Conservation (phyloP, 2,329 filamentous ascomycete genomes). For the Diplodia sapinea region DNA sequence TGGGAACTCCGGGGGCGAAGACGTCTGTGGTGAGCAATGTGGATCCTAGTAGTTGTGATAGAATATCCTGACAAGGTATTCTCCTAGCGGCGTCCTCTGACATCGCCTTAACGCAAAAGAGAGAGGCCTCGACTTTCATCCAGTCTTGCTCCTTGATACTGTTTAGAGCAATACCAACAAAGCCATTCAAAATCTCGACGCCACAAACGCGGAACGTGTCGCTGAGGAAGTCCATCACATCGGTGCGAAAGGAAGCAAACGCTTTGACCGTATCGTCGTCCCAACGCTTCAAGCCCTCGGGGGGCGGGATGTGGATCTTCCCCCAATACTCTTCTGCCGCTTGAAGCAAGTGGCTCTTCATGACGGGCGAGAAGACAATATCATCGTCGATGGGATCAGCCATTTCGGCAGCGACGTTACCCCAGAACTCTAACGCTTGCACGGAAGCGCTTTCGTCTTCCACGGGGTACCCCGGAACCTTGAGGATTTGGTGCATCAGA, state of each 20-base stretch:
- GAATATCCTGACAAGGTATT: constrained; percentile 61
- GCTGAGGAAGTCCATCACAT: constrained; percentile 79
- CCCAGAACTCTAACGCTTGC: constrained; percentile 78
- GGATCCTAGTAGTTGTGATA: constrained; percentile 68
- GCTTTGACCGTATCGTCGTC: constrained; percentile 70
- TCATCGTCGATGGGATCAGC: constrained; percentile 57
- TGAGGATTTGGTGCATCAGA: constrained; percentile 69
- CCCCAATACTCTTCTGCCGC: constrained; percentile 70
- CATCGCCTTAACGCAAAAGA: constrained; percentile 70
- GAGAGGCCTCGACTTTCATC: constrained; percentile 58
- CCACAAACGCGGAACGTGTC: constrained; percentile 67
- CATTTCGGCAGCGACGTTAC: constrained; percentile 72
- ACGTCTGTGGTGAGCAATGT: constrained; percentile 60
- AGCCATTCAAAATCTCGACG: constrained; percentile 52
- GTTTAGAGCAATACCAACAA: constrained; percentile 52
- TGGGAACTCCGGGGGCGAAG: constrained; percentile 59
- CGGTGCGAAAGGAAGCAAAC: constrained; percentile 75
- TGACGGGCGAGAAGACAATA: constrained; percentile 52
- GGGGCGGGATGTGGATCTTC: constrained; percentile 71
- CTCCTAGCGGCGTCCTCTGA: constrained; percentile 69
- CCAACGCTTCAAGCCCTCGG: constrained; percentile 66
- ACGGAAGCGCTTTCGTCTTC: constrained; percentile 78
- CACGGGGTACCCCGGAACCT: constrained; percentile 68
- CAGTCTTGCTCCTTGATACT: constrained; percentile 52
- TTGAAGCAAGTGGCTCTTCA: constrained; percentile 66